Evolutionary conservation across 192 early-diverging fungal species (phyloP), one percentile per base, ranked within the genome.

Genomic region (Gaertneriomyces sp.): DNA sequence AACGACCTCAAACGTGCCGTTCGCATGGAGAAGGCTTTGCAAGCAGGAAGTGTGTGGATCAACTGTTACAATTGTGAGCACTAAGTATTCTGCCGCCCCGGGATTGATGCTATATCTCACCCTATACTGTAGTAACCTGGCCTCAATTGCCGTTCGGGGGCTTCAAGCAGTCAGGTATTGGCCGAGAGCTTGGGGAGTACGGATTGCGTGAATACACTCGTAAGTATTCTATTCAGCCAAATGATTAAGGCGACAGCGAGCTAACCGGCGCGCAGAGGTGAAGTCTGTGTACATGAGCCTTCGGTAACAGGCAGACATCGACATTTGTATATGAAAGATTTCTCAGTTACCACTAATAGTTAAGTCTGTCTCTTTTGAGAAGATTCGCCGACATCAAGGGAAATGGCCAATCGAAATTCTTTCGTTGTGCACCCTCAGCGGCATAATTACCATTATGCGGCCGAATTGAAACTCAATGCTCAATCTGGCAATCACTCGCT

Each of bases 131-230:
- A 56, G 54, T 56, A 39, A 56, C 54, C 16, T 5, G 17, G 54
- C 54, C 66, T 11, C 66, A 68, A 19, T 53, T 73, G 62, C 84
- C 85, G 2, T 93, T 91, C 69, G 91, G 91, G 45, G 91, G 91
- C 12, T 87, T 74, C 63, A 88, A 87, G 71, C 70, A 88, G 68
- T 78, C 74, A 47, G 91, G 91, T 10, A 76, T 89, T 20, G 90
- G 90, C 17, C 81, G 90, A 25, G 91, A 91, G 75, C 76, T 80
- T 38, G 76, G 75, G n/a, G 73, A 81, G 58, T 83, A 88, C 57
- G 89, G 84, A 8, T 68, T 92, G 54, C 64, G 82, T 8, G 90
- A 90, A 45, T 92, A 87, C 71, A 74, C 86, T 0, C 78, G 59
- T 60, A 60, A 41, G 59, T 60, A 49, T 49, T 0, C 17, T 49